phyloP scores from a whole-genome alignment of 768 basidiomycete species.

The Serendipita sp. region DNA sequence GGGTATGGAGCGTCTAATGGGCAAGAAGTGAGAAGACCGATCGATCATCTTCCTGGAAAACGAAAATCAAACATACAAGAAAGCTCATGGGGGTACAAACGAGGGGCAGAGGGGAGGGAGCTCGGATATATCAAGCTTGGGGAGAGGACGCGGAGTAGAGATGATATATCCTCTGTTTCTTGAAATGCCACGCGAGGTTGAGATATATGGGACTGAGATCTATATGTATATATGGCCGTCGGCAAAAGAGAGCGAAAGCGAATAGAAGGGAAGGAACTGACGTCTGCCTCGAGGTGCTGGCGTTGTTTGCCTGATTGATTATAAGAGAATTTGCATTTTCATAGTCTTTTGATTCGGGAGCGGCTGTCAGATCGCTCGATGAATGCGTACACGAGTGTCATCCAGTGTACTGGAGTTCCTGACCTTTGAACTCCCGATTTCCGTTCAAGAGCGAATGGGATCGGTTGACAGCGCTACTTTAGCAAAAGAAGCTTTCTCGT shows the following conservation, averaged over 20 bases:
- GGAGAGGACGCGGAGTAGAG: no score
- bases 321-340: background rate
- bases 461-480: no score
- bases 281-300: conserved; percentile 3
- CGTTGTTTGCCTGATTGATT: background rate
- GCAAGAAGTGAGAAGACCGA: background rate
- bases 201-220: background rate
- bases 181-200: background rate
- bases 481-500: no score
- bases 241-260: background rate
- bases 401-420: no score
- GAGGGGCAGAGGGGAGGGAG: no score
- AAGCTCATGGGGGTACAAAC: no score
- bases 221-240: background rate
- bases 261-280: background rate
- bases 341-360: background rate
- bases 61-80: no score
- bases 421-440: no score
- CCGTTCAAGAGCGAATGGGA: no score
- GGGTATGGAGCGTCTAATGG: background rate
- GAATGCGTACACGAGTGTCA: background rate
- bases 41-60: no score
- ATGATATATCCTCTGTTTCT: no score
- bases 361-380: background rate
- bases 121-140: no score